A percentile compares a stretch with the other conserved stretches of the same genome.
phyloP scores from a whole-genome alignment of 2,329 filamentous ascomycete genomes.

The Pyrenophora teres region DNA sequence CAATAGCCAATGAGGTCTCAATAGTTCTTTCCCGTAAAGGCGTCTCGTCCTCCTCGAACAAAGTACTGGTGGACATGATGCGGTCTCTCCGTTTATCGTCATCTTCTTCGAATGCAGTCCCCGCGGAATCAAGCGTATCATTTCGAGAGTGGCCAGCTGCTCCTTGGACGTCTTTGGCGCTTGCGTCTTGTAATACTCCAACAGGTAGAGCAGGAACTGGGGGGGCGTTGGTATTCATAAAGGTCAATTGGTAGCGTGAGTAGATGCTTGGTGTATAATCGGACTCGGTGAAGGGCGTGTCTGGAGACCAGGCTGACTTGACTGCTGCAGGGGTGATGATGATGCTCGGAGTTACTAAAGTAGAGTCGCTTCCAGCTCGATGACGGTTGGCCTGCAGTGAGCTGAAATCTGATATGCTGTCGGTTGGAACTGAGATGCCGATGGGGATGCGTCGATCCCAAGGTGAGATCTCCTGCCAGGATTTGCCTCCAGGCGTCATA shows the following conservation, averaged over 20 bases:
- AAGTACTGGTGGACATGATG: slow-evolving; percentile 63
- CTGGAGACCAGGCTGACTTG: slow-evolving; percentile 62
- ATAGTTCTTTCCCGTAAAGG: slow-evolving; percentile 34
- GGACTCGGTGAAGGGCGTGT: slow-evolving; percentile 62
- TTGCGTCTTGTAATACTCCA: slow-evolving; percentile 22
- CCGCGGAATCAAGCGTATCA: slow-evolving; percentile 43
- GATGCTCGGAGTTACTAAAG: slow-evolving; percentile 55
- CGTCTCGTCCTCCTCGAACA: slow-evolving; percentile 71
- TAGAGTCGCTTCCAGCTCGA: slow-evolving; percentile 47
- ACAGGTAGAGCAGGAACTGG: slow-evolving; percentile 52
- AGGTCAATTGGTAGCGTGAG: slow-evolving; percentile 57
- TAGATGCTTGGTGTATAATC: slow-evolving; percentile 65
- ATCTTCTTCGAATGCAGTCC: slow-evolving; percentile 56
- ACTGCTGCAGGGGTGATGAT: slow-evolving; percentile 59
- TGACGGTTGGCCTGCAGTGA: slow-evolving; percentile 36
- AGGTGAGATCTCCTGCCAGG: slow-evolving; percentile 63
- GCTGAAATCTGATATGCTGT: slow-evolving; percentile 51
- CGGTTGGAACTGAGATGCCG: slow-evolving; percentile 68
- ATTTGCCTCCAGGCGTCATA: slow-evolving; percentile 35
- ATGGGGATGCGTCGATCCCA: slow-evolving; percentile 74
- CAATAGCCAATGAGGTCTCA: slow-evolving; percentile 43
- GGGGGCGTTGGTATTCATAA: slow-evolving; percentile 53
- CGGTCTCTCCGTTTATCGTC: slow-evolving; percentile 48
- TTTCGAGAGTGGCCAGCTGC: slow-evolving; percentile 30
- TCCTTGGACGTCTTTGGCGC: neutral